These are phyloP conservation scores for Dothidotthia symphoricarpi DNA, from an alignment of 2,329 filamentous ascomycete species.

Conservation along the genomic window DNA sequence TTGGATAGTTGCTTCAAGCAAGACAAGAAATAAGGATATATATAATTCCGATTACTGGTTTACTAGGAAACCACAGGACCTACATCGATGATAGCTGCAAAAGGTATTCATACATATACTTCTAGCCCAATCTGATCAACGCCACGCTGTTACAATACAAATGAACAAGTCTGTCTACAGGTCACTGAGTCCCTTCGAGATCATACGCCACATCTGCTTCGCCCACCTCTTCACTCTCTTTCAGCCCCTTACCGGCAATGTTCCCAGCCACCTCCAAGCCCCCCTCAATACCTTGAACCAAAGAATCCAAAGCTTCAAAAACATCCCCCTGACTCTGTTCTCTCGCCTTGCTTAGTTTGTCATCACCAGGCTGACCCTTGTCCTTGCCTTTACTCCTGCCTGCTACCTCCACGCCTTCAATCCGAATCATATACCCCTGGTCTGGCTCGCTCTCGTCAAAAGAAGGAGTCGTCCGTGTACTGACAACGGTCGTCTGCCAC, in stretches of 20 bases:
- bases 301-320: conserved; percentile 37
- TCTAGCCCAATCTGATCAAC: no score
- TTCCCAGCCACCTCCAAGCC: conserved; percentile 37
- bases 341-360: conserved; percentile 30
- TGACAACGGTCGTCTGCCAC: conserved; percentile 65
- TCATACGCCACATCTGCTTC: conserved; percentile 4
- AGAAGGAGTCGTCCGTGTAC: conserved; percentile 60
- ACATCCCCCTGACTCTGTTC: conserved; percentile 35
- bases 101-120: no score
- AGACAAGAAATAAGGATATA: no score
- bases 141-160: no score
- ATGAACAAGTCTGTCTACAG: no score
- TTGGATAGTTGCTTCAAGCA: no score
- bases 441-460: conserved; percentile 53
- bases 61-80: no score
- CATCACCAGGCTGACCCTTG: conserved; percentile 28
- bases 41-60: no score
- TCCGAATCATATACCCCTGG: conserved; percentile 58
- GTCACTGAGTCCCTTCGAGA: no score
- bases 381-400: conserved; percentile 33
- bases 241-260: conserved; percentile 22
- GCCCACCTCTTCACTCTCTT: conserved; percentile 9
- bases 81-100: no score
- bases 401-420: conserved; percentile 55
- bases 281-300: conserved; percentile 40